phyloP scores from a whole-genome alignment of 1,284 basidiomycete species.

The Marasmius sp. region DNA sequence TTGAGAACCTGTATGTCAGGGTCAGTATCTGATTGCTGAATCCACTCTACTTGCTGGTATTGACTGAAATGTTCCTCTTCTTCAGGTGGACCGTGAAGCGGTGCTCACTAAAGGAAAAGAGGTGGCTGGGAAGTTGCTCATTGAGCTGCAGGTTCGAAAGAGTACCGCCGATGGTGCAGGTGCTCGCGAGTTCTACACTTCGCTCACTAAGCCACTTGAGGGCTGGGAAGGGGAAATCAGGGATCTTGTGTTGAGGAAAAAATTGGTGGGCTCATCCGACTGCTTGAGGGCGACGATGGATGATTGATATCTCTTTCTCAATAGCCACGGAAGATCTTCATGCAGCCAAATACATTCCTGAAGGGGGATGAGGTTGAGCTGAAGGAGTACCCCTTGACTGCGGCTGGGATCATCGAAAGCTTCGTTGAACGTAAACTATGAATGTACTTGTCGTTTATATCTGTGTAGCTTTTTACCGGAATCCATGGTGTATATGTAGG shows the following conservation, averaged over 20 bases:
- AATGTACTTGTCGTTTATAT: conserved; percentile 6
- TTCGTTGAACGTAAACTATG: conserved; percentile 73
- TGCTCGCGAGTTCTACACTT: conserved; percentile 71
- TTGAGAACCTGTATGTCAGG: conserved; percentile 70
- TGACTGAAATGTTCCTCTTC: not conserved
- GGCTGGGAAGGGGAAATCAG: conserved; percentile 77
- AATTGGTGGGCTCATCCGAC: conserved; percentile 52
- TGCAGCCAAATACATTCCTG: conserved; percentile 77
- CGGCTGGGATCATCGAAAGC: conserved; percentile 74
- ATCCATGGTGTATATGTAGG: not conserved
- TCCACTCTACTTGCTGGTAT: not conserved
- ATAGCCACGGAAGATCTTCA: conserved; percentile 79
- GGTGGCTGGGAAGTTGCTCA: conserved; percentile 68
- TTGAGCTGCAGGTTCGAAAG: conserved; percentile 80
- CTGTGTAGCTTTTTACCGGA: not conserved
- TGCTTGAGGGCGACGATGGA: not conserved
- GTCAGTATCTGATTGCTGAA: conserved; percentile 36
- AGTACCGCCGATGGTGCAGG: conserved; percentile 80
- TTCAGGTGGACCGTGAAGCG: conserved; percentile 67
- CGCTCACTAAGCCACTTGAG: conserved; percentile 67
- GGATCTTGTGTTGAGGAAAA: conserved; percentile 76
- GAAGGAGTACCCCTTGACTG: conserved; percentile 74
- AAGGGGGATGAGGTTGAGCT: conserved; percentile 65
- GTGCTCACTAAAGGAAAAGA: conserved; percentile 65
- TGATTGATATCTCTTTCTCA: conserved; percentile 6